Percentiles rank a stretch among this genome's conserved stretches.
phyloP scores from a whole-genome alignment of 1,284 basidiomycete genomes.

The Sutorius eximius region DNA sequence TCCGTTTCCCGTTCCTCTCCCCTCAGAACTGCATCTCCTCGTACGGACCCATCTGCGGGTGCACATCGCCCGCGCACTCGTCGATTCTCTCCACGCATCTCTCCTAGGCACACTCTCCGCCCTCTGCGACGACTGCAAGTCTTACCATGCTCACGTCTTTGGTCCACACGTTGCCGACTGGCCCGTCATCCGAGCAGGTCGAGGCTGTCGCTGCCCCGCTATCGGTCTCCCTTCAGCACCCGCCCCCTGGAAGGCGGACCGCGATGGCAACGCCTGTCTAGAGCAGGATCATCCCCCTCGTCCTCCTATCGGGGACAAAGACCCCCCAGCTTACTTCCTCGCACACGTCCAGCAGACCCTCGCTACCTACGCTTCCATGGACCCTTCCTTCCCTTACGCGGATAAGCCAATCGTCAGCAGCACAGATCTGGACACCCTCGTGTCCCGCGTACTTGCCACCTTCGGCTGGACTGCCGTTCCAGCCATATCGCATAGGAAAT shows the following conservation, averaged over 20 bases:
- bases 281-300: conserved; percentile 21
- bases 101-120: conserved; percentile 21
- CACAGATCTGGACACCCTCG: conserved; percentile 27
- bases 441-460: conserved; percentile 28
- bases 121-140: conserved; percentile 34
- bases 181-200: conserved; percentile 31
- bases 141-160: conserved; percentile 34
- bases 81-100: conserved; percentile 29
- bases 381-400: conserved; percentile 28
- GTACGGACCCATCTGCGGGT: conserved; percentile 34
- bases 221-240: conserved; percentile 17
- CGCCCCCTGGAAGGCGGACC: conserved; percentile 10
- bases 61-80: conserved; percentile 25
- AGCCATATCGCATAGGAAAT: conserved; percentile 19
- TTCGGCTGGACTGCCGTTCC: conserved; percentile 26
- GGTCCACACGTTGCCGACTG: conserved; percentile 34
- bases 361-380: conserved; percentile 27
- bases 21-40: conserved; percentile 48
- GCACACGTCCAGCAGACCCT: conserved; percentile 28
- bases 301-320: conserved; percentile 28
- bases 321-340: conserved; percentile 36
- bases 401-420: conserved; percentile 17
- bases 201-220: conserved; percentile 30
- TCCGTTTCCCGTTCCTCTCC: conserved; percentile 36
- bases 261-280: conserved; percentile 7